Base-by-base conservation (phyloP, 2,329 filamentous ascomycete genomes). In the Tolypocladium sp. region DNA sequence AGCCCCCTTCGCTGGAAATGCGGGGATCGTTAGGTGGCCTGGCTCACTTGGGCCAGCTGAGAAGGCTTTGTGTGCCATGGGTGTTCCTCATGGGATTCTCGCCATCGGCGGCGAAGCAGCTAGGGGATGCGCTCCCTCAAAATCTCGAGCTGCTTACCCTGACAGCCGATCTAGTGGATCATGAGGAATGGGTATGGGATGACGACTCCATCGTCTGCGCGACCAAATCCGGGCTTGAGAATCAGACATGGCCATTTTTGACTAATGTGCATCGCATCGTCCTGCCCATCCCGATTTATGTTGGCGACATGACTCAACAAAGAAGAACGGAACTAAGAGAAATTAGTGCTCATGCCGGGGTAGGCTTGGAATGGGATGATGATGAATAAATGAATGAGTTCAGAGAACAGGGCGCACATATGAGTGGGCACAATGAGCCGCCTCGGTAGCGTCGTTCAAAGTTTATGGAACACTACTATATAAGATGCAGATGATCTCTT, bases 21-120 rank as follows among this genome's bases (percentile, higher is more conserved):
- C 7, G 17, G 13, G 56, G 56, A 13, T 49, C 42, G 30, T n/a
- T 57, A 3, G 33, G 25, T 3, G 44, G 17, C 13, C n/a, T 57
- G n/a, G 22, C 22, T 30, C 42, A 27, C 13, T 37, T 57, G 6
- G 12, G 22, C 56, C 27, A n/a, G 35, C 44, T 57, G 42, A 30
- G 35, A 20, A 35, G 44, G 5, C 42, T 57, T 27, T 40, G 20
- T 3, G 20, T 57, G 1, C 56, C 56, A 27, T 57, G 56, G 56
- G 56, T 27, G 8, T 51, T 51, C 25, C 35, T 57, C 7, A 58
- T 60, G 58, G 58, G 58, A 27, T 56, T 60, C 51, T 55, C 55
- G 12, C 49, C 56, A 7, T 56, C 35, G 3, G 22, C 54, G 25
- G 35, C 20, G 10, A 59, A 38, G 40, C 20, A 40, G 22, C 41